Percentiles rank a stretch among this genome's conserved stretches.
Evolutionary conservation across 129 eudicot genomes (phyloP).

Genomic region (Chrysanthemum seticuspe): DNA sequence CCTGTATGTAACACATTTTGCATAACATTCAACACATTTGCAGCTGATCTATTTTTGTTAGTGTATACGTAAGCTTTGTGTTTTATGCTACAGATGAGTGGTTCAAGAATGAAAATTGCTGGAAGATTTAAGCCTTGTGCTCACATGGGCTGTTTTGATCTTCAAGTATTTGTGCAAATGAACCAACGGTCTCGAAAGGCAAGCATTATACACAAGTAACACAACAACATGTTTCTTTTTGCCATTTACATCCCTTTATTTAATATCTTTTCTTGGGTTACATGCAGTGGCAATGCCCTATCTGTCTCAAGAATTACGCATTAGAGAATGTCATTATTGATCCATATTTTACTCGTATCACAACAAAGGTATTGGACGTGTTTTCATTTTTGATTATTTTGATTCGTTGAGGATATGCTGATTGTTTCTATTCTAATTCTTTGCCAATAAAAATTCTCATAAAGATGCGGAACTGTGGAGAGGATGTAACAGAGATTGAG

Average conservation of each 20-base stretch:
- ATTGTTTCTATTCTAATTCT: background rate
- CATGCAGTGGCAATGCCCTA: constrained; percentile 98
- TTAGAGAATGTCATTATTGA: constrained; percentile 84
- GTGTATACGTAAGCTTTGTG: background rate
- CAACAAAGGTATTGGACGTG: constrained; percentile 53
- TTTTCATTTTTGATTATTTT: background rate
- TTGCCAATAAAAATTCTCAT: background rate
- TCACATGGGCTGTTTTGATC: constrained; percentile 99
- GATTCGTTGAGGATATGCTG: background rate
- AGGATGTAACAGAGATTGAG: constrained; percentile 82
- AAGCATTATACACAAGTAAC: constrained; percentile 36
- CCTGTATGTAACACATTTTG: constrained; percentile 58
- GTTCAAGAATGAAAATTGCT: constrained; percentile 94
- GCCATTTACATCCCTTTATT: background rate
- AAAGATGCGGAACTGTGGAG: constrained; percentile 73
- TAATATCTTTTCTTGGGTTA: constrained; percentile 24
- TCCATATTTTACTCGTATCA: constrained; percentile 81
- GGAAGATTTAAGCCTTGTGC: constrained; percentile 93
- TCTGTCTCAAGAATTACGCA: constrained; percentile 88
- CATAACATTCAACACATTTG: background rate
- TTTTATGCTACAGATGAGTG: constrained; percentile 74
- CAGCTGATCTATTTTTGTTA: no score
- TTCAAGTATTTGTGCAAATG: constrained; percentile 87
- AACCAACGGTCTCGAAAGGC: constrained; percentile 95
- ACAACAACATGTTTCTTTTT: background rate